Conservation (phyloP, 495 filamentous ascomycete genomes). For the Neurospora sublineolata region DNA sequence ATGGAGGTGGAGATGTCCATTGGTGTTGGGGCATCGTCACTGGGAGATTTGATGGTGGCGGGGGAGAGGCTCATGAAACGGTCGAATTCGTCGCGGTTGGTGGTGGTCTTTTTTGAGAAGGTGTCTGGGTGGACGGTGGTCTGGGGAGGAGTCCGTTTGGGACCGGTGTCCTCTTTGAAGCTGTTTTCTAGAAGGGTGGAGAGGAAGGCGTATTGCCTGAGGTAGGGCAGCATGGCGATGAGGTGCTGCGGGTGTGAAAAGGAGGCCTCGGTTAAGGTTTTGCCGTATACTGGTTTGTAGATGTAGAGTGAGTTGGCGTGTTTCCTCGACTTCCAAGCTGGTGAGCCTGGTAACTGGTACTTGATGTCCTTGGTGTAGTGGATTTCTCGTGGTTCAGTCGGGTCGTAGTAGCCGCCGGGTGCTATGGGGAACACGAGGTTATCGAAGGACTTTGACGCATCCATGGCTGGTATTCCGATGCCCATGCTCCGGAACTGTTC, state of each 20-base stretch:
- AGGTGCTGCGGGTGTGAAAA: constrained; percentile 85
- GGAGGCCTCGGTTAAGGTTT: constrained; percentile 56
- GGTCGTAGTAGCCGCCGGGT: constrained; percentile 23
- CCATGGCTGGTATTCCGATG: constrained; percentile 42
- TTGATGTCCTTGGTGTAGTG: constrained; percentile 22
- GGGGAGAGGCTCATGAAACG: constrained; percentile 18
- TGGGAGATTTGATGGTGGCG: background rate
- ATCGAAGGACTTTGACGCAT: constrained; percentile 52
- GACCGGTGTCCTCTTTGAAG: constrained; percentile 28
- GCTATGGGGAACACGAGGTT: constrained; percentile 48
- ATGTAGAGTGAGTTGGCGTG: constrained; percentile 64
- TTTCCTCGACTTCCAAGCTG: constrained; percentile 30
- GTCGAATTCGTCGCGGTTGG: constrained; percentile 21
- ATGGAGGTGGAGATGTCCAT: background rate
- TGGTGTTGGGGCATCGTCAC: background rate
- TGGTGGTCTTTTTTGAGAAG: constrained; percentile 6
- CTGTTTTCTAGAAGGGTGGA: constrained; percentile 51
- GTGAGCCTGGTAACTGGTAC: constrained; percentile 25
- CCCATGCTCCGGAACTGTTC: constrained; percentile 54
- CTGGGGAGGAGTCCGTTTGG: background rate
- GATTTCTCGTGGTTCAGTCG: constrained; percentile 28
- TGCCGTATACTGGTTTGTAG: constrained; percentile 56
- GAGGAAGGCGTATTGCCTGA: constrained; percentile 66
- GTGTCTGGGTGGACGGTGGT: background rate
- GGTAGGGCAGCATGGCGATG: constrained; percentile 58